Evolutionary conservation across 371 early-diverging fungal species (phyloP).

Genomic region (Apophysomyces trapeziformis): DNA sequence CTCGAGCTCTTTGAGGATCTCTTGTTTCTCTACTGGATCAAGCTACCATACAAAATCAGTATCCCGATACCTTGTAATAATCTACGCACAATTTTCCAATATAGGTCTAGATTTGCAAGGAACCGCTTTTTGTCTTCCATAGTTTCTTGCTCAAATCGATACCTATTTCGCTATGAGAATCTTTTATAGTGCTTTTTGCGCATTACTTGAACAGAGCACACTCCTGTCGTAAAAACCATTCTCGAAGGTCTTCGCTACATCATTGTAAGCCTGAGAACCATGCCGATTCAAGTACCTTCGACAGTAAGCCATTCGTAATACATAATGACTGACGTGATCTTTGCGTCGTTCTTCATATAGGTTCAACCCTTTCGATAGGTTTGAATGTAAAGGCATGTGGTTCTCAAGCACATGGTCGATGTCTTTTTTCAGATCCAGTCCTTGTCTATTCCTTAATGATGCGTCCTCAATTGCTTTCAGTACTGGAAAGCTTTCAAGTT

Average conservation of each 20-base stretch:
- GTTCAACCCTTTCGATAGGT: slow-evolving; percentile 41
- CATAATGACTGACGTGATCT: slow-evolving; percentile 94
- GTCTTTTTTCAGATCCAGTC: slow-evolving; percentile 63
- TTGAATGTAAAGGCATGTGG: slow-evolving; percentile 72
- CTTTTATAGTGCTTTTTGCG: not conserved
- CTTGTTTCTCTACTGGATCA: slow-evolving; percentile 21
- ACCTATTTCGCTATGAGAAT: slow-evolving; percentile 29
- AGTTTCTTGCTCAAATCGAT: slow-evolving; percentile 58
- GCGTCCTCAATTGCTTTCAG: slow-evolving; percentile 87
- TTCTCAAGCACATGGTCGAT: slow-evolving; percentile 62
- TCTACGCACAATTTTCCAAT: slow-evolving; percentile 57
- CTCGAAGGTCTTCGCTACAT: slow-evolving; percentile 77
- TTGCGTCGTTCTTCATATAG: slow-evolving; percentile 79
- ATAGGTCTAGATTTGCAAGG: slow-evolving; percentile 55
- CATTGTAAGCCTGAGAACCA: not conserved
- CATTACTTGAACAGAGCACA: slow-evolving; percentile 76
- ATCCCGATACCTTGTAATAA: not conserved
- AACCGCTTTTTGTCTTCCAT: slow-evolving; percentile 64
- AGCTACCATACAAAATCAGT: slow-evolving; percentile 15
- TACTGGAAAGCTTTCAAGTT: slow-evolving; percentile 42
- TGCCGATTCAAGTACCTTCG: slow-evolving; percentile 54
- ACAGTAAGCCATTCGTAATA: slow-evolving; percentile 92
- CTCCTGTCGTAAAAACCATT: slow-evolving; percentile 94
- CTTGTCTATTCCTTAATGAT: slow-evolving; percentile 68
- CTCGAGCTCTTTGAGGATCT: slow-evolving; percentile 37